Evolutionary conservation across 129 eudicot genomes (phyloP), one percentile per base, ranked within the genome.

Genomic region (Smallanthus sonchifolius): DNA sequence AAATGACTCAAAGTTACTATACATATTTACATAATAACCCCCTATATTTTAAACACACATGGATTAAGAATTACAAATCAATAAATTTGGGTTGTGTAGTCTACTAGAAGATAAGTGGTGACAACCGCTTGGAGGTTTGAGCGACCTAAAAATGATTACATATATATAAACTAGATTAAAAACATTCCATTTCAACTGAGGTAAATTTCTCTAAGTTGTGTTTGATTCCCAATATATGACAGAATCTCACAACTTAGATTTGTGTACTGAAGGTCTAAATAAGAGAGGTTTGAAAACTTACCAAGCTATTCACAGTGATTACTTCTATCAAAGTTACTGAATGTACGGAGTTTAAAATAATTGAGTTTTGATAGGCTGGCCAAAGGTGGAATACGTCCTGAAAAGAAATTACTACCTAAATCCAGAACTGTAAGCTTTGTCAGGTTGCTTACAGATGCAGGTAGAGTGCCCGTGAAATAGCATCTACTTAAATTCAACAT

Each of bases 401-500:
- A 44, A 57, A 74, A 62, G 37, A 7, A 34, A 59, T 65, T 65
- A 10, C 16, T 0, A 38, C 10, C 2, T 0, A 75, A 39, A 65
- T 20, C n/a, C 1, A 75, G 64, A 28, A 20, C 3, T 14, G 75
- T 73, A 11, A 84, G 83, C 10, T 77, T 73, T 15, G 75, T 80
- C 48, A 77, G 35, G 71, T 84, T 75, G 60, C 78, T 65, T 6
- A 75, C 3, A 16, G 84, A 79, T n/a, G 28, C 17, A 2, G 84
- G 87, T 56, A 83, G 42, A 51, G 72, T 7, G 20, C 15, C 36
- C 59, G n/a, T n/a, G n/a, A 83, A 75, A 71, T 1, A 0, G 45
- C 81, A 79, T 0, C 0, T 0, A n/a, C 11, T 4, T 39, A 83
- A 30, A 16, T 32, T 30, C 44, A 83, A 60, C 10, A 0, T 9